These are phyloP conservation scores for Nannochloropsis salina DNA, from an alignment of 108 stramenopile genomes.

Conservation along the genomic window DNA sequence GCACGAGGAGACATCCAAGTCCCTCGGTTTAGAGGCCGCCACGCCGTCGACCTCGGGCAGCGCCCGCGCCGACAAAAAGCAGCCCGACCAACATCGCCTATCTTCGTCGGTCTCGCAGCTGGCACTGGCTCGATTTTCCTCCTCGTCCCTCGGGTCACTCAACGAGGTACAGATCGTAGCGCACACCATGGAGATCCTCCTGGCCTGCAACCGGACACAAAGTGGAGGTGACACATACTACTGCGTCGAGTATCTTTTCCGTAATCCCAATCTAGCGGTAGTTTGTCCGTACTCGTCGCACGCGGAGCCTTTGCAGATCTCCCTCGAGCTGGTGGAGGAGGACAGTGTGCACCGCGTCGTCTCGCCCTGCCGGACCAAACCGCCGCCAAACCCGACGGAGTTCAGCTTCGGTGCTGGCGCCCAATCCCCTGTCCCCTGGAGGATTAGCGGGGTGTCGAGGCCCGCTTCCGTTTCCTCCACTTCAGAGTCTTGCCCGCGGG, in stretches of 20 bases:
- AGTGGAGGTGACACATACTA: constrained; percentile 24
- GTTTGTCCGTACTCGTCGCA: background rate
- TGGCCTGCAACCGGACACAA: constrained; percentile 20
- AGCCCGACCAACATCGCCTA: background rate
- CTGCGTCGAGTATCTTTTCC: background rate
- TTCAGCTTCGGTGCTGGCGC: background rate
- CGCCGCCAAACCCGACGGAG: background rate
- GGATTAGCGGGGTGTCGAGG: background rate
- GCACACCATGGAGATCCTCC: constrained; percentile 21
- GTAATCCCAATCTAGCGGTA: background rate
- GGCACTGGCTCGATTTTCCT: background rate
- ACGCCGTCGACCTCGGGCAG: background rate
- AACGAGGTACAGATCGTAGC: background rate
- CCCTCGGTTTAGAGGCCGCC: background rate
- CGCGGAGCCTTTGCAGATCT: constrained; percentile 17
- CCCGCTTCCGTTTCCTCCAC: background rate
- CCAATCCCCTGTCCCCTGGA: background rate
- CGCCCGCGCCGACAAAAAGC: background rate
- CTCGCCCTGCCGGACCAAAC: background rate
- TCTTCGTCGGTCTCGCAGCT: background rate
- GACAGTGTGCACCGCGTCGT: background rate
- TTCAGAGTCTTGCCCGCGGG: background rate
- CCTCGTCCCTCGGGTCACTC: background rate
- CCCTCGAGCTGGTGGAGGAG: constrained; percentile 19
- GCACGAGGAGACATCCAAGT: background rate